phyloP scores from a whole-genome alignment of 108 stramenopile species.

The Aureococcus anophagefferens region DNA sequence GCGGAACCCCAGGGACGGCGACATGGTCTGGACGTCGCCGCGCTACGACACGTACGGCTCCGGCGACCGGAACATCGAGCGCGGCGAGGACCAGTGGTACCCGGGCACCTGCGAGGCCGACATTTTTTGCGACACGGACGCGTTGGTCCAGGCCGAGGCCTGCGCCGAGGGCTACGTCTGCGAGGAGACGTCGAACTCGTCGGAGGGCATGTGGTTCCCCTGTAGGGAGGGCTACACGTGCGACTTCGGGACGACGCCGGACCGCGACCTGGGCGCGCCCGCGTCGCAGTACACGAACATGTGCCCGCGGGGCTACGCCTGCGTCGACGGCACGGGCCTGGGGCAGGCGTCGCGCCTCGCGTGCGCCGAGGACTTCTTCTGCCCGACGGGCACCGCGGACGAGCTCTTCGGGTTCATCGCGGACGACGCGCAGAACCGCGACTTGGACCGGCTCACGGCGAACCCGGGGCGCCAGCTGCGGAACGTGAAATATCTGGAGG shows the following conservation, averaged over 20 bases:
- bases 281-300: constrained; percentile 48
- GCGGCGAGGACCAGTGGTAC: constrained; percentile 57
- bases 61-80: constrained; percentile 31
- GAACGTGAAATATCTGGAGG: constrained; percentile 44
- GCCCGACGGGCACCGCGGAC: constrained; percentile 64
- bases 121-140: constrained; percentile 46
- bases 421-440: constrained; percentile 55
- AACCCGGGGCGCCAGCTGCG: constrained; percentile 26
- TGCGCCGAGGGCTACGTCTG: constrained; percentile 70
- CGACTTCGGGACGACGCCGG: constrained; percentile 72
- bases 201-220: constrained; percentile 23
- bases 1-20: constrained; percentile 25
- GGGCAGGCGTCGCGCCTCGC: constrained; percentile 29
- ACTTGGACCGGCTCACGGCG: constrained; percentile 14
- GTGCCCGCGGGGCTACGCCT: constrained; percentile 57
- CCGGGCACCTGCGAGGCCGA: constrained; percentile 81
- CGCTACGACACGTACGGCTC: constrained; percentile 38
- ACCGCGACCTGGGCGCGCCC: constrained; percentile 49
- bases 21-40: constrained; percentile 42
- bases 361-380: constrained; percentile 59
- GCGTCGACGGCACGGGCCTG: constrained; percentile 52
- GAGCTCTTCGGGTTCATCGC: constrained; percentile 47
- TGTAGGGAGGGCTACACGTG: constrained; percentile 67
- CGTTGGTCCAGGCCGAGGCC: constrained; percentile 44
- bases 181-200: constrained; percentile 49